Conservation (phyloP, 345 rosid genomes). For the Eucalyptus cloeziana region DNA sequence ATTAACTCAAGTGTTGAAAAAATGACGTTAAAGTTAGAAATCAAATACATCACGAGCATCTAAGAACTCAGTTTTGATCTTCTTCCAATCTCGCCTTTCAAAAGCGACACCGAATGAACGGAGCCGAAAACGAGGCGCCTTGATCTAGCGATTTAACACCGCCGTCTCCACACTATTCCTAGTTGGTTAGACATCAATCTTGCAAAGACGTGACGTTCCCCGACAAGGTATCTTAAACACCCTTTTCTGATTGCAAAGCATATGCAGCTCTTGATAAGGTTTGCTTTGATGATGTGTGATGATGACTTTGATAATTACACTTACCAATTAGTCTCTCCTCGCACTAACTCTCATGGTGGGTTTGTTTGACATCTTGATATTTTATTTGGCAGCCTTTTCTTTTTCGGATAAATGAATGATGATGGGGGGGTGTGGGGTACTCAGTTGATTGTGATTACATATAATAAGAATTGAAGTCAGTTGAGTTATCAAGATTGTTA, state of each 20-base stretch:
- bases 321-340: background rate
- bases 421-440: background rate
- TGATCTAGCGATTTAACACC: background rate
- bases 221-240: background rate
- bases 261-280: background rate
- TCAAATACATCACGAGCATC: background rate
- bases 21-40: fast-evolving
- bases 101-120: background rate
- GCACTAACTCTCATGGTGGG: background rate
- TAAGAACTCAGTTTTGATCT: background rate
- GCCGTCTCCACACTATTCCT: background rate
- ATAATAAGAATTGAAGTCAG: background rate
- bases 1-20: background rate
- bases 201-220: background rate
- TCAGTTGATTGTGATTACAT: background rate
- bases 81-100: background rate
- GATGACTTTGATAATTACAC: background rate
- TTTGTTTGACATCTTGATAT: background rate
- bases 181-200: background rate
- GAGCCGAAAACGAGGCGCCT: background rate
- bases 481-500: background rate
- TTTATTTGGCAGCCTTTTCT: background rate
- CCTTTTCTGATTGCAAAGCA: background rate
- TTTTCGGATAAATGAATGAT: background rate
- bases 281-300: background rate